Evolutionary conservation across 2,329 filamentous ascomycete genomes (phyloP), one percentile per base, ranked within the genome.

Genomic region (Chalaropsis thielavioides): DNA sequence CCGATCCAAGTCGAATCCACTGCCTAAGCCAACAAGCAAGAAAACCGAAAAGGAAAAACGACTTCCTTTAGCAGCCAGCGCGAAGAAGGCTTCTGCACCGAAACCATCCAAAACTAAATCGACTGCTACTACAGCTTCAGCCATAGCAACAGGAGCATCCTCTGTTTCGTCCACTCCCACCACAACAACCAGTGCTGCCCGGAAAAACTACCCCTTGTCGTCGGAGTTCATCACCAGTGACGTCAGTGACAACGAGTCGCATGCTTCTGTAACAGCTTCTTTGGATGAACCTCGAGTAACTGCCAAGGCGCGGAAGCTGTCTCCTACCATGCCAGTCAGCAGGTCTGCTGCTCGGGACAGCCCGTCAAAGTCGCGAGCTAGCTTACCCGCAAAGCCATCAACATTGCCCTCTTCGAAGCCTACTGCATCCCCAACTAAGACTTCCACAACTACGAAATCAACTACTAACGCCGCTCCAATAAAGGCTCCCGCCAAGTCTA

Each of bases 21-120:
- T 77, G 19, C 73, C 76, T 4, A 83, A 83, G 70, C 59, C 66
- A n/a, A 70, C 78, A n/a, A 86, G 85, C 75, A 86, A 85, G 72
- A 69, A 75, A 19, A 77, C 74, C 62, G 78, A 80, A 35, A 78
- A 83, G 70, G 77, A 79, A 10, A 86, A 85, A 73, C 79, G 81
- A 51, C 74, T 83, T 3, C 83, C 49, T 64, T 70, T 61, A 1
- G 68, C 71, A 2, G 64, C 66, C 4, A 51, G 40, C 3, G 38
- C 63, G 15, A 68, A 73, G 11, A 77, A 76, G 68, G 56, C 64
- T 22, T 69, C 70, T n/a, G 56, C 70, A 0, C 68, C 75, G 22
- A 72, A 66, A 43, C 15, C 17, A n/a, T 13, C 66, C 2, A 67
- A 67, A 41, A 40, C 60, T 3, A 67, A 65, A 49, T 15, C 63